Evolutionary conservation across 345 rosid species (phyloP).

Genomic region (Raphanus raphanistrum): DNA sequence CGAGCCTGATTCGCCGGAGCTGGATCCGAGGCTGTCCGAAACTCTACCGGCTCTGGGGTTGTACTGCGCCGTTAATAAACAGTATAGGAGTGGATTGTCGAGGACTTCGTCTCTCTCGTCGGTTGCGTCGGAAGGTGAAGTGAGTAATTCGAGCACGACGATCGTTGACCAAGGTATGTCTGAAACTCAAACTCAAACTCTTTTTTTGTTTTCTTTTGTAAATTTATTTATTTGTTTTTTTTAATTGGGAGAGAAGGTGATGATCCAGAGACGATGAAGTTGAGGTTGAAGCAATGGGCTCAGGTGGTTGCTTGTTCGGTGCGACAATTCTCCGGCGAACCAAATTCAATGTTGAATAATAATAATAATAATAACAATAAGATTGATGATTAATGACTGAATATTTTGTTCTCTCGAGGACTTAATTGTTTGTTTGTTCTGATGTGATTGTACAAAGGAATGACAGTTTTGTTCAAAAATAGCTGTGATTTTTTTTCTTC

Average conservation of each 20-base stretch:
- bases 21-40: constrained; percentile 65
- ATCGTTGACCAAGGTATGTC: constrained; percentile 62
- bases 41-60: constrained; percentile 74
- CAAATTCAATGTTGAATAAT: constrained; percentile 27
- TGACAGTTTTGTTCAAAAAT: constrained; percentile 29
- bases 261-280: constrained; percentile 70
- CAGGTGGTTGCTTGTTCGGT: constrained; percentile 83
- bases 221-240: not conserved
- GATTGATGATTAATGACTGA: not conserved
- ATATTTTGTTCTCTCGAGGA: not conserved
- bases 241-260: constrained; percentile 46
- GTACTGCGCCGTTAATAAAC: constrained; percentile 73
- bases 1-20: constrained; percentile 55
- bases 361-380: too few relatives aligned
- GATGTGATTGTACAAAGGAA: constrained; percentile 27
- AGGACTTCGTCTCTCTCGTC: constrained; percentile 65
- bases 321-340: constrained; percentile 55
- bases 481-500: constrained; percentile 4
- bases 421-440: constrained; percentile 20
- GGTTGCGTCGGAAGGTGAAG: constrained; percentile 48
- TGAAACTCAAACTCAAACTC: not conserved
- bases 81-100: constrained; percentile 52
- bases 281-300: constrained; percentile 83
- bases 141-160: constrained; percentile 37
- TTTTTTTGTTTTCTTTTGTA: not conserved